Conservation (phyloP, 805 yeast species). For the Kodamaea restingae region DNA sequence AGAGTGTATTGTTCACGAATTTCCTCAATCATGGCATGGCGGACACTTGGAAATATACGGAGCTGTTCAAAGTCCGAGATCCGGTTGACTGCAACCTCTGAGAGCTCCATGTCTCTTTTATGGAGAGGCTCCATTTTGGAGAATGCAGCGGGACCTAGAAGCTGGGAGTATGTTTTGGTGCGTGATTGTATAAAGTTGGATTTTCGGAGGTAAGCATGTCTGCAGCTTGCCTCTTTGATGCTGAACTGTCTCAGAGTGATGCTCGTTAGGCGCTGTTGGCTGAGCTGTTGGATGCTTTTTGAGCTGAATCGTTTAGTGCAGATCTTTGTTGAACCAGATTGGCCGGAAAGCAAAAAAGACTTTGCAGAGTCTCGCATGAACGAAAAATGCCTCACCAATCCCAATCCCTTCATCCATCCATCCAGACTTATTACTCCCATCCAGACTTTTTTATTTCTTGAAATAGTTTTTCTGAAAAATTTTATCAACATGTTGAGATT, state of each 20-base stretch:
- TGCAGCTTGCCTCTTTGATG: too few relatives aligned
- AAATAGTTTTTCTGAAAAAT: not conserved
- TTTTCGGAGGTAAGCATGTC: too few relatives aligned
- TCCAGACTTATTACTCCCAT: not conserved
- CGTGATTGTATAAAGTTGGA: not conserved
- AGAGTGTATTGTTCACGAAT: slow-evolving; percentile 39
- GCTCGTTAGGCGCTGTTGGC: too few relatives aligned
- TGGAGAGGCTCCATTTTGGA: slow-evolving; percentile 9
- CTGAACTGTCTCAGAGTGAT: too few relatives aligned
- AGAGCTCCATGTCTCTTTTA: slow-evolving; percentile 11
- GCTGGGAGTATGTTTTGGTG: not conserved
- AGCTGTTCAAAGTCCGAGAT: slow-evolving; percentile 64
- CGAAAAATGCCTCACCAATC: too few relatives aligned
- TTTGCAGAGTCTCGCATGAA: too few relatives aligned
- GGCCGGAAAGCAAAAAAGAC: too few relatives aligned
- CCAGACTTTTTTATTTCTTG: not conserved
- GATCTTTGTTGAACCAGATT: too few relatives aligned
- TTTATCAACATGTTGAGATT: slow-evolving; percentile 9
- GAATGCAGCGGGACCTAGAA: slow-evolving; percentile 7
- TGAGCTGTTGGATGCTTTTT: too few relatives aligned
- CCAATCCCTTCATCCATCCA: too few relatives aligned
- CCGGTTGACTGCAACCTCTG: slow-evolving; percentile 32
- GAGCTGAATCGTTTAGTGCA: too few relatives aligned
- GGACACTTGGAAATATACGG: slow-evolving; percentile 60
- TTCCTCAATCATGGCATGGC: slow-evolving; percentile 55